Evolutionary conservation across 139 green algal species (phyloP), one percentile per base, ranked within the genome.

Genomic region (Tetradesmus lagerheimii): DNA sequence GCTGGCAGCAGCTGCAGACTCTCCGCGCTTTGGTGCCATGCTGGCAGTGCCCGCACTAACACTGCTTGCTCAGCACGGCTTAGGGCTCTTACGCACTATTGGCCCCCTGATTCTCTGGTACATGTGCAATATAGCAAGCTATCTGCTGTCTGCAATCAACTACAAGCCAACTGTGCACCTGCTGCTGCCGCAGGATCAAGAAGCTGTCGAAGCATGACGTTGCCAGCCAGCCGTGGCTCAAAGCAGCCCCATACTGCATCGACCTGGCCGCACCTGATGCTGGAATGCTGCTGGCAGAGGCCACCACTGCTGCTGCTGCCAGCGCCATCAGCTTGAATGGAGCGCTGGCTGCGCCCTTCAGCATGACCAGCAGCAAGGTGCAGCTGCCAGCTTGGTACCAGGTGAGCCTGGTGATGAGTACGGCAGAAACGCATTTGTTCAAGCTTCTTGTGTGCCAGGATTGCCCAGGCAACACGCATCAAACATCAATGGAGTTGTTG

Each of bases 221-320:
- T 35, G 34, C 18, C 50, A 53, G 41, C 3, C 16, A 50, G 6
- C 50, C 81, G 27, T 77, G 62, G 41, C 37, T 78, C 34, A 87
- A 87, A n/a, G 12, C 81, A 77, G 81, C 81, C 15, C 50, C 81
- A 1, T 87, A 87, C 81, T 87, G 81, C 81, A 87, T 87, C 35
- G 23, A 87, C 34, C 16, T 87, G 34, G 34, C 34, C 35, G 6
- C 38, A 20, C 34, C 34, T 27, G 8, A 53, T 35, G 64, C 23
- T n/a, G 39, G 83, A 9, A 12, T 88, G 25, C 64, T 88, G 64
- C 62, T 88, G 41, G n/a, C 1, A 15, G 83, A 88, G n/a, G 83
- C 83, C n/a, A 43, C 2, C 16, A 53, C 64, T n/a, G 37, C 47
- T 29, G 71, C 35, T 53, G 34, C 35, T 31, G 41, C 57, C 53